Percentiles rank a stretch among this genome's conserved stretches.
These are phyloP conservation scores for Pseudocercospora eumusae DNA, from an alignment of 2,329 filamentous ascomycete species.

Conservation along the genomic window DNA sequence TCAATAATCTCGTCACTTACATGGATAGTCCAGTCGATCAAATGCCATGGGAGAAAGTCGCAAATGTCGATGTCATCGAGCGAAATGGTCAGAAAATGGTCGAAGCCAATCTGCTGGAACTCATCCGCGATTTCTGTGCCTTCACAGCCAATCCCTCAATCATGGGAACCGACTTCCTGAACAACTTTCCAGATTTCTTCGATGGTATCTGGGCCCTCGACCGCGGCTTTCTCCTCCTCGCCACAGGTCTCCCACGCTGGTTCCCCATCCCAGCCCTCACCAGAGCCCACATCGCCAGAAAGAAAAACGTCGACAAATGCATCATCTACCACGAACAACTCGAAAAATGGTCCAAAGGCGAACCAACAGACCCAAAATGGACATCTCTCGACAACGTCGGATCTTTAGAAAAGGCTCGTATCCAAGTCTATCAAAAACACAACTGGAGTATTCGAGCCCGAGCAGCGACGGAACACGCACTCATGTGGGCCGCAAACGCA, in stretches of 20 bases:
- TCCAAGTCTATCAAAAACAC: constrained; percentile 38
- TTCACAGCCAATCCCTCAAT: constrained; percentile 52
- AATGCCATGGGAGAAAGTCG: constrained; percentile 61
- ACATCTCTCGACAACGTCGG: constrained; percentile 41
- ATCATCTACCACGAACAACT: constrained; percentile 37
- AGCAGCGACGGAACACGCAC: constrained; percentile 46
- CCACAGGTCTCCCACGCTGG: constrained; percentile 59
- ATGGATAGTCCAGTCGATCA: constrained; percentile 62
- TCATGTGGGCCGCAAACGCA: constrained; percentile 58
- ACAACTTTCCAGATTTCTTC: constrained; percentile 55
- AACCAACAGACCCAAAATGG: constrained; percentile 40
- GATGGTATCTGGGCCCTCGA: constrained; percentile 60
- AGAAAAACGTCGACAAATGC: constrained; percentile 32
- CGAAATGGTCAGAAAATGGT: constrained; percentile 48
- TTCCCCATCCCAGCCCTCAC: constrained; percentile 55
- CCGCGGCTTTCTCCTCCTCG: constrained; percentile 54
- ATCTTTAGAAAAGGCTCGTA: constrained; percentile 36
- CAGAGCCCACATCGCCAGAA: constrained; percentile 48
- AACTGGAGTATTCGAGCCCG: constrained; percentile 38
- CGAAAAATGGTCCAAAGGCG: constrained; percentile 36
- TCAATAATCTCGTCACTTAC: constrained; percentile 62
- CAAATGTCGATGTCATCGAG: constrained; percentile 44
- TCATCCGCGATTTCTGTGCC: constrained; percentile 61
- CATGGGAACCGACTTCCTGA: constrained; percentile 55
- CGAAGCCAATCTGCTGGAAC: constrained; percentile 54